Conservation (phyloP, 768 basidiomycete genomes). For the Leccinum subgranulosum region DNA sequence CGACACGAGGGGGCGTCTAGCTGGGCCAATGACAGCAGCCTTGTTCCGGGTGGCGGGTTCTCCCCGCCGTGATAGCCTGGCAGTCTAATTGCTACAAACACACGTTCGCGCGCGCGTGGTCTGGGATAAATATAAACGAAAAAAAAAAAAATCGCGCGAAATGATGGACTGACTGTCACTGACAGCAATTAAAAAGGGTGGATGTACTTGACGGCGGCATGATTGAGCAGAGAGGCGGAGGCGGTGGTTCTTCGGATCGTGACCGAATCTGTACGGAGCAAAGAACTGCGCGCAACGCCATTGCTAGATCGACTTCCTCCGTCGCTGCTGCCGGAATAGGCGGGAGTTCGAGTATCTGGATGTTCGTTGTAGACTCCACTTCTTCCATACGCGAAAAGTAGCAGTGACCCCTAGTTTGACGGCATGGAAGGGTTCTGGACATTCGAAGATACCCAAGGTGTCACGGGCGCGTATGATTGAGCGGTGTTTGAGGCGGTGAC, state of each 20-base stretch:
- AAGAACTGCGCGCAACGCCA: not conserved
- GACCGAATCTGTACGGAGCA: slow-evolving; percentile 31
- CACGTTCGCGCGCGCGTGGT: slow-evolving; percentile 30
- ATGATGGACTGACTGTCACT: slow-evolving; percentile 58
- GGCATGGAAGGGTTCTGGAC: too few relatives aligned
- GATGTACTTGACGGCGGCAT: slow-evolving; percentile 68
- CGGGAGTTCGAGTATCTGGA: too few relatives aligned
- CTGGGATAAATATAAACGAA: not conserved
- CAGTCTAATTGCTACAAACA: slow-evolving; percentile 84
- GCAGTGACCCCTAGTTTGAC: too few relatives aligned
- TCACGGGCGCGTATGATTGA: too few relatives aligned
- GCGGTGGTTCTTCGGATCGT: slow-evolving; percentile 52
- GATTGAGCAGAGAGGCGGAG: slow-evolving; percentile 50
- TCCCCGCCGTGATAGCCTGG: slow-evolving; percentile 96
- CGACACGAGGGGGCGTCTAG: too few relatives aligned
- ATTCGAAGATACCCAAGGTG: too few relatives aligned
- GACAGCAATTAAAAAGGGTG: slow-evolving; percentile 70
- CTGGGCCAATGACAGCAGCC: too few relatives aligned
- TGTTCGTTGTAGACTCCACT: too few relatives aligned
- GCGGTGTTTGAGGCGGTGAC: too few relatives aligned
- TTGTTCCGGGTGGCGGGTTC: slow-evolving; percentile 80
- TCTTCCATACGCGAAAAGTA: too few relatives aligned
- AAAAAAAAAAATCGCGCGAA: not conserved
- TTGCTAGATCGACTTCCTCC: too few relatives aligned
- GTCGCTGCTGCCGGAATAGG: too few relatives aligned